phyloP scores from a whole-genome alignment of 139 green algal genomes.

The Chlamydomonas schloesseri region DNA sequence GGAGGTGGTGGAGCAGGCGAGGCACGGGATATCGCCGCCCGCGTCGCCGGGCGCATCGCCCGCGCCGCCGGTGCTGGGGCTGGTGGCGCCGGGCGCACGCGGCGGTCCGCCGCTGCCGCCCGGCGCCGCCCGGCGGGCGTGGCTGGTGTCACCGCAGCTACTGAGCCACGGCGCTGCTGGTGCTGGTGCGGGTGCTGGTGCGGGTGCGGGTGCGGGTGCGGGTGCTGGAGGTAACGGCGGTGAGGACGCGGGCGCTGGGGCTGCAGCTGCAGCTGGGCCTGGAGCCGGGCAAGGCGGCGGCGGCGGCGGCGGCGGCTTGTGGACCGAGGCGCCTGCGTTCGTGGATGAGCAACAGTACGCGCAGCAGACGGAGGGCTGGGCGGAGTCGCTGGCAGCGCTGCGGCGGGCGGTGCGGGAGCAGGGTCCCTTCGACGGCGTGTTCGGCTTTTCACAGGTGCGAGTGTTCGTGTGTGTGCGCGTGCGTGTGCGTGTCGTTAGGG shows the following conservation, averaged over 20 bases:
- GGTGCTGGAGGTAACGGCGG: too few species aligned
- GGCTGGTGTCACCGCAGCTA: too few species aligned
- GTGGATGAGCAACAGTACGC: conserved; percentile 61
- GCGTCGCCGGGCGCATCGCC: too few species aligned
- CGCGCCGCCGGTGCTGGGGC: too few species aligned
- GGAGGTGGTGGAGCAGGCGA: neutral
- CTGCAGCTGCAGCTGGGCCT: too few species aligned
- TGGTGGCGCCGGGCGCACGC: too few species aligned
- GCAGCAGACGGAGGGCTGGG: conserved; percentile 79
- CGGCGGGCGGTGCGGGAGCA: conserved; percentile 43
- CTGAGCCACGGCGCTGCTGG: neutral
- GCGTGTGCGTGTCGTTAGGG: neutral
- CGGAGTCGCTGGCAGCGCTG: conserved; percentile 56
- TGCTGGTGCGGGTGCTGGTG: neutral
- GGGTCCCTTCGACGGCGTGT: conserved; percentile 84
- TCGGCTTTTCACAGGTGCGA: conserved; percentile 88
- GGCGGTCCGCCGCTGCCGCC: too few species aligned
- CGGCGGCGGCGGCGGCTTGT: neutral
- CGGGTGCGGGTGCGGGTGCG: too few species aligned
- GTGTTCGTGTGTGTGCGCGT: neutral
- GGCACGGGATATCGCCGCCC: too few species aligned
- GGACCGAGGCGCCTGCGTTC: conserved; percentile 41
- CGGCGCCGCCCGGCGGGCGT: too few species aligned
- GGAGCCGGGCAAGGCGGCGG: neutral
- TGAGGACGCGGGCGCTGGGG: neutral